Base-by-base conservation (phyloP, 2,329 filamentous ascomycete genomes). In the Aspergillus brasiliensis region DNA sequence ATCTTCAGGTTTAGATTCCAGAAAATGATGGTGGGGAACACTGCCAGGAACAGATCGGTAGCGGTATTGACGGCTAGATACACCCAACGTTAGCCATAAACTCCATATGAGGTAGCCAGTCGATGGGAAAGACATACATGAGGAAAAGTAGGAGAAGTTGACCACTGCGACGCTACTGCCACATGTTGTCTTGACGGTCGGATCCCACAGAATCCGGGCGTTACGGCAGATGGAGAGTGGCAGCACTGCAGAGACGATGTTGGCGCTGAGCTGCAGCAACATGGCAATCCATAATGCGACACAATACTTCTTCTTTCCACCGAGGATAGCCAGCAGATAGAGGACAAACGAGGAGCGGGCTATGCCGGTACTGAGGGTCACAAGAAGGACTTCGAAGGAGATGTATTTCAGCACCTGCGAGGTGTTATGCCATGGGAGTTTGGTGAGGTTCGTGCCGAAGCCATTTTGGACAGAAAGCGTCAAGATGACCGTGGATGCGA, bases 1-100 rank as follows among this genome's bases (percentile, higher is more conserved):
- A 69, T 49, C 44, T 71, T 71, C 21, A 73, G 56, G 44, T 72
- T 72, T 5, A 73, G 60, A 23, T 66, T 71, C 71, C 71, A 73
- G 52, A 73, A 72, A 2, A 73, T 59, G 3, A 67, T 31, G 0
- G 69, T 70, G 1, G 71, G 70, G 23, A 73, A 72, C 2, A 72
- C 59, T 5, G 71, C 70, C 8, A 73, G 58, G 54, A 72, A 72
- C 11, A 73, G 28, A 49, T 73, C 71, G 5, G 65, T 66, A 10
- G 69, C 68, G 2, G 69, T 68, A 47, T 73, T 73, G 55, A 71
- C 66, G 5, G 65, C 69, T 71, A 13, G 6, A 10, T 44, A 8
- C 19, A 3, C 21, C 28, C 8, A 37, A 6, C 11, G 51, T 64
- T 21, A 59, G 44, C 13, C 27, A 25, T n/a, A 25, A 25, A 25